Conservation (phyloP, 352 stramenopile genomes). For the Phytopythium kandeliae region DNA sequence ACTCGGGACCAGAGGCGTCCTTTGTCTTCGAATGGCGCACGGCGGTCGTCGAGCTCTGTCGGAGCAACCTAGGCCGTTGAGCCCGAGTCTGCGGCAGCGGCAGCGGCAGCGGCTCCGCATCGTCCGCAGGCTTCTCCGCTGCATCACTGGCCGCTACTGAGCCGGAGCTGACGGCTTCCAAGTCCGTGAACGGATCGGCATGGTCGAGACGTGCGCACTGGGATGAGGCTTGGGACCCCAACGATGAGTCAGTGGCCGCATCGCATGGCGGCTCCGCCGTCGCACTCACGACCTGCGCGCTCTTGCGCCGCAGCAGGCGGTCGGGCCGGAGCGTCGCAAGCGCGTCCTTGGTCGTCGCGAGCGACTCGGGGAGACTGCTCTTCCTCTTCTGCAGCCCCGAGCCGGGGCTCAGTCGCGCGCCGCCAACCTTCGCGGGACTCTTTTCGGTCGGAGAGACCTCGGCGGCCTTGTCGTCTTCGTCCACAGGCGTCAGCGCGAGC, state of each 20-base stretch:
- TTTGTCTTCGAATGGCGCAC: background rate
- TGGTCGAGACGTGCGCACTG: too few species aligned
- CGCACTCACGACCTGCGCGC: background rate
- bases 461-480: conserved; percentile 5
- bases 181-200: too few species aligned
- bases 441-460: conserved; percentile 15
- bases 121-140: too few species aligned
- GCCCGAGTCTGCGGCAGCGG: background rate
- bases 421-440: conserved; percentile 3
- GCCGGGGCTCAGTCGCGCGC: too few species aligned
- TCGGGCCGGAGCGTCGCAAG: conserved; percentile 4
- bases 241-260: too few species aligned
- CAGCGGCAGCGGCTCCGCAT: too few species aligned
- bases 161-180: too few species aligned
- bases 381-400: conserved; percentile 9
- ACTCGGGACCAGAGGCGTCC: background rate
- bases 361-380: conserved; percentile 9
- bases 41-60: background rate
- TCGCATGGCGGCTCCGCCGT: too few species aligned
- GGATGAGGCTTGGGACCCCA: too few species aligned
- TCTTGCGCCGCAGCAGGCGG: background rate
- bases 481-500: background rate
- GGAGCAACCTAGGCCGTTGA: background rate
- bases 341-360: conserved; percentile 11
- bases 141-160: too few species aligned